A percentile compares a stretch with the other conserved stretches of the same genome.
These are phyloP conservation scores for Jatropha podagrica DNA, from an alignment of 441 rosid genomes.

Conservation along the genomic window DNA sequence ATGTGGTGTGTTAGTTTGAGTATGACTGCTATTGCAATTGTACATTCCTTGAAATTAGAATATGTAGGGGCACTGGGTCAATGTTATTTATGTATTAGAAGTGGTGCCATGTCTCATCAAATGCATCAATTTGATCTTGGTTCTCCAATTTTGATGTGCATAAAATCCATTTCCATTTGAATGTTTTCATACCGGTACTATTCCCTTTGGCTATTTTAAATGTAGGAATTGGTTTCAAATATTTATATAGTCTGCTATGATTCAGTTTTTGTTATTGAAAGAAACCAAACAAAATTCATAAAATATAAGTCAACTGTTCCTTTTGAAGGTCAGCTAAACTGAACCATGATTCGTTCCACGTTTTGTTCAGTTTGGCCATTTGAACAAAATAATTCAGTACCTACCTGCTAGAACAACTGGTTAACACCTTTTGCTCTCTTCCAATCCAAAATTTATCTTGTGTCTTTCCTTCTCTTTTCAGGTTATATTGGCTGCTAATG, in stretches of 20 bases:
- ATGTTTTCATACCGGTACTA: not conserved
- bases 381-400: not conserved
- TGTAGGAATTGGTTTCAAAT: not conserved
- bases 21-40: no score
- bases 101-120: no score
- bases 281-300: not conserved
- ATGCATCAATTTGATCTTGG: no score
- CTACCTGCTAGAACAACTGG: not conserved
- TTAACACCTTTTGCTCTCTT: not conserved
- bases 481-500: conserved; percentile 97
- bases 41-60: no score
- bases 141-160: not conserved
- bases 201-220: not conserved
- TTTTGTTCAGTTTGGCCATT: not conserved
- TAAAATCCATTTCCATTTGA: not conserved
- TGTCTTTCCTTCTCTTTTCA: conserved; percentile 30
- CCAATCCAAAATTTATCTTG: no score
- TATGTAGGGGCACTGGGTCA: no score
- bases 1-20: no score
- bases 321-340: no score
- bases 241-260: not conserved
- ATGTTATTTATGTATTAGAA: no score
- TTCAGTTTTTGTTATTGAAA: not conserved
- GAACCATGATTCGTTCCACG: no score
- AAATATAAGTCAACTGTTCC: no score